A percentile compares a stretch with the other conserved stretches of the same genome.
phyloP scores from a whole-genome alignment of 306 rosid species.

The Castanea sativa region DNA sequence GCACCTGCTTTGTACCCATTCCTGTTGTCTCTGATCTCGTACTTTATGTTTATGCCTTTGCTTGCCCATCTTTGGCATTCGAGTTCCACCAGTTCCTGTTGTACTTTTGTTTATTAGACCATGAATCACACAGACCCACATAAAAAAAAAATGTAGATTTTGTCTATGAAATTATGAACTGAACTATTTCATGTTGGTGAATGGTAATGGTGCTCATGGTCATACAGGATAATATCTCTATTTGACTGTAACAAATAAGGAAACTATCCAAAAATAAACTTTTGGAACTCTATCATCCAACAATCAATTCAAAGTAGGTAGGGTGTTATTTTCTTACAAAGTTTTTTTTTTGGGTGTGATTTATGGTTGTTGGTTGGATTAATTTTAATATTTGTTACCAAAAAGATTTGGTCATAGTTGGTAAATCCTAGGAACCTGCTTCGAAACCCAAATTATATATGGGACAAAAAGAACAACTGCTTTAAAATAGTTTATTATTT shows the following conservation, averaged over 20 bases:
- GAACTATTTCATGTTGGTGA: neutral
- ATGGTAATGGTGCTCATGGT: neutral
- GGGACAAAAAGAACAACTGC: too few species aligned
- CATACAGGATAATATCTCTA: too few species aligned
- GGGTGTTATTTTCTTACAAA: too few species aligned
- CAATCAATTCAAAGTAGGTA: neutral
- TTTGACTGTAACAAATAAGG: too few species aligned
- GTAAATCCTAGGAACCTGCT: too few species aligned
- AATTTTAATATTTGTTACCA: too few species aligned
- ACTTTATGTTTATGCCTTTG: constrained; percentile 84
- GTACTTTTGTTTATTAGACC: neutral
- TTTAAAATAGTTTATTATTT: too few species aligned
- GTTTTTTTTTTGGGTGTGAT: too few species aligned
- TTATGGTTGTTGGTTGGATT: too few species aligned
- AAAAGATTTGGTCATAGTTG: too few species aligned
- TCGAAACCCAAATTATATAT: too few species aligned
- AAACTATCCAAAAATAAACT: neutral
- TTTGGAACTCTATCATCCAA: neutral
- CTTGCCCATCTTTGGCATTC: constrained; percentile 83
- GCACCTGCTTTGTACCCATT: constrained; percentile 95
- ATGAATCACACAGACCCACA: constrained; percentile 15
- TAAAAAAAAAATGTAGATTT: neutral
- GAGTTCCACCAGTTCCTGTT: constrained; percentile 63
- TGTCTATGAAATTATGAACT: neutral
- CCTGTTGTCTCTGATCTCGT: constrained; percentile 80